These are phyloP conservation scores for Strobilomyces echinocephalus DNA, from an alignment of 768 basidiomycete species.

Conservation along the genomic window DNA sequence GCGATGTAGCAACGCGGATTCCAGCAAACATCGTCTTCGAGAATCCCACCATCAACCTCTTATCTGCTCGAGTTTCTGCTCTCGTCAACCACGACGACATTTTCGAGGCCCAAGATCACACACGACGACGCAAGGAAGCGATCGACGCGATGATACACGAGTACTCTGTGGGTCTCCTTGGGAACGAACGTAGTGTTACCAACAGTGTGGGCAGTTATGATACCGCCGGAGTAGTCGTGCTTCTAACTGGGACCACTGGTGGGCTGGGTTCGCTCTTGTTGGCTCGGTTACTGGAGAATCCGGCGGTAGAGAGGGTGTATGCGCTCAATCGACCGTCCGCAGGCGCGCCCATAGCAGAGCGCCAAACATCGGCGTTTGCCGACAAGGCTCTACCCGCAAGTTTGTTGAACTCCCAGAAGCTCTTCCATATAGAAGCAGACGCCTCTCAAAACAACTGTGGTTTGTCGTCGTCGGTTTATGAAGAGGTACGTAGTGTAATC, in stretches of 20 bases:
- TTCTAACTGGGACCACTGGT: constrained; percentile 42
- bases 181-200: background rate
- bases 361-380: constrained; percentile 33
- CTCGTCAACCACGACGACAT: background rate
- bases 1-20: constrained; percentile 20
- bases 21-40: constrained; percentile 31
- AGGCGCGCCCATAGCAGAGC: constrained; percentile 11
- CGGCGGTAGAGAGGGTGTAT: constrained; percentile 29
- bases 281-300: constrained; percentile 24
- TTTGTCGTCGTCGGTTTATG: constrained; percentile 21
- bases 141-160: constrained; percentile 35
- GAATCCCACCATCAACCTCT: constrained; percentile 30
- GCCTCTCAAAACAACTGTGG: constrained; percentile 29
- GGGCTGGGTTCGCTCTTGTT: constrained; percentile 38
- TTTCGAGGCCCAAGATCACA: background rate
- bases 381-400: constrained; percentile 33
- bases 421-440: constrained; percentile 39
- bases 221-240: background rate
- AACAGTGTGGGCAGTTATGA: too few species aligned
- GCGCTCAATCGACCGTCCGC: constrained; percentile 29
- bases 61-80: background rate
- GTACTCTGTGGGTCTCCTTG: constrained; percentile 22
- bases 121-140: background rate
- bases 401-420: constrained; percentile 29
- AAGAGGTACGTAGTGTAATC: constrained; percentile 20